Evolutionary conservation across 116 monocot genomes (phyloP), one percentile per base, ranked within the genome.

Genomic region (Zostera marina): DNA sequence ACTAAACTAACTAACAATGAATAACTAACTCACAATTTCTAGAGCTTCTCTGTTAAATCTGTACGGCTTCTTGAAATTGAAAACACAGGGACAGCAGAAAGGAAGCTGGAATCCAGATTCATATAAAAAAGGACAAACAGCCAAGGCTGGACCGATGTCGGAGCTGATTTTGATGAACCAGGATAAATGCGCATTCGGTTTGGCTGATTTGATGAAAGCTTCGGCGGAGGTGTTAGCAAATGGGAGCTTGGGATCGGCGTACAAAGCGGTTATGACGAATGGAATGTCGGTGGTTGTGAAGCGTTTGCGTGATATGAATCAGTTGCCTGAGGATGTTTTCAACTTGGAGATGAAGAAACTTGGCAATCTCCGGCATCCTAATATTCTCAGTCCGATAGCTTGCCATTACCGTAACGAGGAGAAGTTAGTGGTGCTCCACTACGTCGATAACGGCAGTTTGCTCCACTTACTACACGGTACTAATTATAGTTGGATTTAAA

Each of bases 191-290:
- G 21, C 26, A n/a, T 70, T 79, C 42, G 73, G 53, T 1, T 9
- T 79, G 74, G 7, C 57, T 11, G 84, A 84, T 20, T 49, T 84
- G 66, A 79, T 84, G 84, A 79, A 77, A 66, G 73, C 84, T 9
- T 64, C 84, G 9, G 84, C 84, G 9, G 84, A 84, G 72, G 71
- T 84, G 63, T 62, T 84, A 20, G 84, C 74, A 14, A 79, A 62
- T 41, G 76, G 77, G 7, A 58, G 63, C 15, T 19, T 77, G 32
- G 79, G 84, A 16, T 76, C 84, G 22, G 76, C 76, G 25, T 84
- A 84, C 74, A 84, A 79, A 53, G 84, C 73, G 19, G 56, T 77
- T 44, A 61, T 84, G 68, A 42, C 58, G 14, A 60, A 42, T 13
- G 84, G 79, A 10, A 44, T 21, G 47, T 49, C 68, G 40, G 78